Evolutionary conservation across 495 filamentous ascomycete species (phyloP), one percentile per base, ranked within the genome.

Genomic region (Aspergillus kassunensis): DNA sequence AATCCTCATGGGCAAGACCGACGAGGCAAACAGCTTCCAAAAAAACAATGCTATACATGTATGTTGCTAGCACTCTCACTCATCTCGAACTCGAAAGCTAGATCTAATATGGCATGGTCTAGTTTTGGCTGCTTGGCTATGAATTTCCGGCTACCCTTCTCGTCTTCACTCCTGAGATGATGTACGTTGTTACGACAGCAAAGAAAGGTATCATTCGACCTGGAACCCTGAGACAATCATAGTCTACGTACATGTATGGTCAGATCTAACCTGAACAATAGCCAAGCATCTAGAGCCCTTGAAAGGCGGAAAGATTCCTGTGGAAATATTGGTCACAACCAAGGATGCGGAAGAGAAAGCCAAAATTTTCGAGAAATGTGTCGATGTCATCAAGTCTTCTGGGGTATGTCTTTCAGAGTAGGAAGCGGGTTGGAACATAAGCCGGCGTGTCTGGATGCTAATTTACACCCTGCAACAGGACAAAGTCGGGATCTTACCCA

Each of bases 71-170:
- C 6, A 19, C 4, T 10, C 15, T n/a, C 24, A 4, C 4, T 36
- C 23, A 15, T 27, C 10, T 11, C 15, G n/a, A n/a, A n/a, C n/a
- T n/a, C n/a, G n/a, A n/a, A n/a, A n/a, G n/a, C n/a, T n/a, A n/a
- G n/a, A n/a, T n/a, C n/a, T n/a, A n/a, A n/a, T n/a, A n/a, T 39
- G 18, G 41, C 3, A 33, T 16, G 6, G 19, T 27, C 11, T 20
- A 98, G 90, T 96, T 97, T 73, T 99, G 93, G 93, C 79, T 99
- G 42, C 80, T 99, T 52, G 93, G 93, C 56, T 99, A 97, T 77
- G 93, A 99, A 65, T 99, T 99, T 61, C 93, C 93, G 36, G 90
- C 93, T 12, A 97, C 93, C 0, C 77, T 97, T 34, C 86, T 99
- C 69, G 77, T 99, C 37, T 79, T 97, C 59, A 97, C 95, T 9